Percentiles rank a stretch among this genome's conserved stretches.
These are phyloP conservation scores for Groenewaldozyma sp. DNA, from an alignment of 1,139 yeast species.

Conservation along the genomic window DNA sequence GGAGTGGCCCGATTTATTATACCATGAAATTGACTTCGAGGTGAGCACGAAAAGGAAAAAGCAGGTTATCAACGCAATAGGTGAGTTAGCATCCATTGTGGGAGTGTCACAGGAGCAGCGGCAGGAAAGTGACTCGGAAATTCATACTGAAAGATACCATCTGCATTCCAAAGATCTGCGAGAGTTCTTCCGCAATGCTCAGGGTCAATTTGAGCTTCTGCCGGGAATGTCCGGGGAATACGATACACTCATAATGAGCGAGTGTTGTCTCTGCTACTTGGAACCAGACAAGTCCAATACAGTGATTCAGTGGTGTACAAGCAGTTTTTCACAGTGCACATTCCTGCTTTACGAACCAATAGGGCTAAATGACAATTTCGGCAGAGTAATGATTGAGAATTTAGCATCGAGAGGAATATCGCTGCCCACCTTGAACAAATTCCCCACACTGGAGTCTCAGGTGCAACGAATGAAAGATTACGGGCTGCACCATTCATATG, in stretches of 20 bases:
- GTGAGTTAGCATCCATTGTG: slow-evolving; percentile 20
- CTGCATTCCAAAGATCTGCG: slow-evolving; percentile 52
- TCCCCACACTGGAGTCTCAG: slow-evolving; percentile 42
- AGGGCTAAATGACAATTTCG: slow-evolving; percentile 62
- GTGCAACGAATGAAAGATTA: slow-evolving; percentile 26
- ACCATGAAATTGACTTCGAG: slow-evolving; percentile 70
- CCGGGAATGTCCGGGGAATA: slow-evolving; percentile 29
- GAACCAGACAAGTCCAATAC: slow-evolving; percentile 46
- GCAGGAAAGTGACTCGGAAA: slow-evolving; percentile 16
- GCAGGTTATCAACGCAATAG: slow-evolving; percentile 35
- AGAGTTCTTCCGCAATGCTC: slow-evolving; percentile 11
- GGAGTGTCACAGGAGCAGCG: slow-evolving; percentile 4
- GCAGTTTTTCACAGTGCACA: slow-evolving; percentile 9
- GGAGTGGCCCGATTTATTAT: slow-evolving; percentile 29
- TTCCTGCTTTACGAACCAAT: slow-evolving; percentile 76
- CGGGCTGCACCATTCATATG: slow-evolving; percentile 24
- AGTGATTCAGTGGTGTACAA: slow-evolving; percentile 36
- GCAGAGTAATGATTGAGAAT: slow-evolving; percentile 71
- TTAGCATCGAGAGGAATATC: slow-evolving; percentile 62
- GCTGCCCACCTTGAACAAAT: slow-evolving; percentile 50
- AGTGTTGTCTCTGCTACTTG: slow-evolving; percentile 83
- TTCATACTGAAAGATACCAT: slow-evolving; percentile 43
- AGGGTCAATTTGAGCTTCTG: slow-evolving; percentile 7
- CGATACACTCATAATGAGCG: slow-evolving; percentile 74
- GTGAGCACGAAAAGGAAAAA: slow-evolving; percentile 55